phyloP scores from a whole-genome alignment of 371 early-diverging fungal species.

The Syncephalastrum sp. region DNA sequence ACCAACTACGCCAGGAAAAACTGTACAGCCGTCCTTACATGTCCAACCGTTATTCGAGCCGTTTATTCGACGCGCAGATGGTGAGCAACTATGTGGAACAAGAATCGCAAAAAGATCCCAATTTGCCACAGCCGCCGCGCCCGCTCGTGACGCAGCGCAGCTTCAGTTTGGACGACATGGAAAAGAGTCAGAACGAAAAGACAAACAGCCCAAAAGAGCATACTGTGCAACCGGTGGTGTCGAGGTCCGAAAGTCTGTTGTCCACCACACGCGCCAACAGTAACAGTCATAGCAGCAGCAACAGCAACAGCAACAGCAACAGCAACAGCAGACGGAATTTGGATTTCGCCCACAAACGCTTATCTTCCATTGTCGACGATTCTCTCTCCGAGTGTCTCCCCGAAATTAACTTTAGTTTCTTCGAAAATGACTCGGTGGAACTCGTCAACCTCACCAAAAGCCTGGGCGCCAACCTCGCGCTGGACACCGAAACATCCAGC shows the following conservation, averaged over 20 bases:
- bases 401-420: slow-evolving; percentile 39
- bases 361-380: no score
- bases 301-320: slow-evolving; percentile 5
- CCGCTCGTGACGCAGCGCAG: background rate
- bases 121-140: background rate
- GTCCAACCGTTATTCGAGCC: slow-evolving; percentile 19
- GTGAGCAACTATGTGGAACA: slow-evolving; percentile 15
- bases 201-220: background rate
- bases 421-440: slow-evolving; percentile 48
- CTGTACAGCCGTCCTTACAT: slow-evolving; percentile 12
- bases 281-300: background rate
- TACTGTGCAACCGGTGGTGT: no score
- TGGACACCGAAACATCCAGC: slow-evolving; percentile 16
- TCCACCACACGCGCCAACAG: no score
- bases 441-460: slow-evolving; percentile 40
- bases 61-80: slow-evolving; percentile 17
- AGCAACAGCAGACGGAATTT: slow-evolving; percentile 1
- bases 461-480: slow-evolving; percentile 30
- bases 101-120: slow-evolving; percentile 1
- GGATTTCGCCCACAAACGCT: no score
- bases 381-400: slow-evolving; percentile 5
- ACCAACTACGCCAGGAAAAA: slow-evolving; percentile 2
- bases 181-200: background rate
- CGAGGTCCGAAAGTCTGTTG: no score
- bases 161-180: no score